Base-by-base conservation (phyloP, 345 rosid species). In the Populus deltoides region DNA sequence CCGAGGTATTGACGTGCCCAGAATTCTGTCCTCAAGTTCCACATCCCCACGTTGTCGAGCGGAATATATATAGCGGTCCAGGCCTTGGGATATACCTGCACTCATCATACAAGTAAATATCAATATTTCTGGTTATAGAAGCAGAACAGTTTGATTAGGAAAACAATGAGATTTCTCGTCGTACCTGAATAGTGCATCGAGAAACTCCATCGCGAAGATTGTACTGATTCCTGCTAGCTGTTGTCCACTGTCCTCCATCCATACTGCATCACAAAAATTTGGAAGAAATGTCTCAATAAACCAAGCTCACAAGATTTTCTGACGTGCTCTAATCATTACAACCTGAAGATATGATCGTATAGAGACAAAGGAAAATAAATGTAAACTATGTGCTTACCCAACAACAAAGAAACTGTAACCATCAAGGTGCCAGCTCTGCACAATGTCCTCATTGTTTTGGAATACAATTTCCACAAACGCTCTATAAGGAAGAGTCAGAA, bases 1-100 rank as follows among this genome's bases (percentile, higher is more conserved):
- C 98, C 99, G 0, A 96, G 88, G 80, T 96, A 96, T 62, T 93
- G 99, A 38, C 99, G 83, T 0, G 97, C 95, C 99, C 98, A 96
- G 15, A 80, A 89, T 81, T 96, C 93, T 5, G 90, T 80, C 69
- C 99, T 90, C 79, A 96, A 38, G 85, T 96, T 93, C 99, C 99
- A 96, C 97, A 93, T 92, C 22, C 99, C 99, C 31, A 90, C 97
- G 68, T 93, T 96, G 82, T 93, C 98, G 17, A 96, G 87, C 36
- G 93, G 85, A 15, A 96, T 81, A 78, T 96, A 96, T 7, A 96
- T 83, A 1, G 98, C 97, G 11, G 97, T 92, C 98, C 99, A 96
- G 25, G 98, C 89, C 33, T 77, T 89, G 31, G 99, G 98, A 81
- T 93, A 96, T 0, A 96, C 98, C 99, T 95, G 90, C 80, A 80